Evolutionary conservation across 2,329 filamentous ascomycete species (phyloP), one percentile per base, ranked within the genome.

Genomic region (Alternaria arborescens): DNA sequence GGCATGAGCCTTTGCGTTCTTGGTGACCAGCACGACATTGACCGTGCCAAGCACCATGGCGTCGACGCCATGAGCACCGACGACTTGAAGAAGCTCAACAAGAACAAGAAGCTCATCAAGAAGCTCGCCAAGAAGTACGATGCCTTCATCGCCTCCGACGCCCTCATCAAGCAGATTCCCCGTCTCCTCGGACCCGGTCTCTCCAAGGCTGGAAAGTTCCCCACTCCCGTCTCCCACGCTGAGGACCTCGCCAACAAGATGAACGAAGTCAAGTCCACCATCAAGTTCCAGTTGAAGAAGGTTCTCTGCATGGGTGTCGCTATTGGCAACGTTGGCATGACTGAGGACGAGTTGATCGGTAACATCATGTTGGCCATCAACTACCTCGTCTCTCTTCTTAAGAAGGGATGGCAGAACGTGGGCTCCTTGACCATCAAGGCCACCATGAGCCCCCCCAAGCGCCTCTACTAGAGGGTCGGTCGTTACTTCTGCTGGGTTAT

Each of bases 71-170:
- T 98, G 95, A 97, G 92, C 79, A 85, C 92, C 73, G 95, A 99
- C 79, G 95, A 99, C 85, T 86, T 99, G 86, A 99, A 99, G 92
- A 99, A 99, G 91, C 93, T 99, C 76, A 99, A 99, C 91, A 99
- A 99, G 93, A 99, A 99, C 93, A 98, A 99, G 92, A 99, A 99
- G 91, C 91, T 98, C 80, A 97, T 99, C 91, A 99, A 99, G 93
- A 99, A 99, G 91, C 92, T 99, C 74, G 95, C 95, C 70, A 93
- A 94, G 90, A 99, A 99, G 89, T 98, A 99, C 90, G 95, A 99
- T 85, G 95, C 95, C 77, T 99, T 99, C 87, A 85, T 99, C 82
- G 91, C 95, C 82, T 98, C 94, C 82, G 95, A 99, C 81, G 87
- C 91, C 80, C 87, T 99, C 80, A 97, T 99, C 91, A 97, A 97